phyloP scores from a whole-genome alignment of 805 yeast genomes.

The Cyberlindnera mycetangii region DNA sequence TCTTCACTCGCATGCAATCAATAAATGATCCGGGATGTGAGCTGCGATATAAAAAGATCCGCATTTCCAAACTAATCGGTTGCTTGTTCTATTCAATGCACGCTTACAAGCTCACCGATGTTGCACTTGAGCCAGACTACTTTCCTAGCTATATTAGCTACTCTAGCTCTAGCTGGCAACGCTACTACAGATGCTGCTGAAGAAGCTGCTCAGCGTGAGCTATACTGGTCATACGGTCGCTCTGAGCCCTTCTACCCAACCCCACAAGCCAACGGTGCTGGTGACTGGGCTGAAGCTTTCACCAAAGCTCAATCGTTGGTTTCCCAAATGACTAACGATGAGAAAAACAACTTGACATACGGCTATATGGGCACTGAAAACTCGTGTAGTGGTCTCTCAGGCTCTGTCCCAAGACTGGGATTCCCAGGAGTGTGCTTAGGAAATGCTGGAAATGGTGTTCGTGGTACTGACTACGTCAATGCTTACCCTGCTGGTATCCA shows the following conservation, averaged over 20 bases:
- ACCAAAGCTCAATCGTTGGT: slow-evolving; percentile 3
- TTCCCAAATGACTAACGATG: slow-evolving; percentile 11
- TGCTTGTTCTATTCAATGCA: too few species aligned
- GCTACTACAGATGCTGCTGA: not conserved
- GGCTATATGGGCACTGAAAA: slow-evolving; percentile 1
- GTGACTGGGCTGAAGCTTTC: slow-evolving; percentile 9
- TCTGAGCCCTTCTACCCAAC: slow-evolving; percentile 6
- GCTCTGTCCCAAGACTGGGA: slow-evolving; percentile 6
- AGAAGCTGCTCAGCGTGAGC: slow-evolving; percentile 4
- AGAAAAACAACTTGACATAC: slow-evolving; percentile 9
- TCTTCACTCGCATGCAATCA: too few species aligned
- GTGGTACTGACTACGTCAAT: slow-evolving; percentile 9
- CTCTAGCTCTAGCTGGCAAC: not conserved
- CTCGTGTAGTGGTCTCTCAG: slow-evolving; percentile 8
- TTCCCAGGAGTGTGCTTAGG: slow-evolving; percentile 9
- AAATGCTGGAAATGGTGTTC: slow-evolving; percentile 13
- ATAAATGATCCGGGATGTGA: too few species aligned
- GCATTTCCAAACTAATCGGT: too few species aligned
- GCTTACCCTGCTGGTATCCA: slow-evolving; percentile 11
- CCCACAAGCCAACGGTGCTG: slow-evolving; percentile 4
- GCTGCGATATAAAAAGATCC: too few species aligned
- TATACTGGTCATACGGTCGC: slow-evolving; percentile 7
- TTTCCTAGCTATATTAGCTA: slow-evolving; percentile 3
- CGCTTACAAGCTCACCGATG: too few species aligned
- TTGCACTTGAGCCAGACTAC: slow-evolving; percentile 4